Evolutionary conservation across 306 rosid species (phyloP), one percentile per base, ranked within the genome.

Genomic region (Astragalus glycyphyllos): DNA sequence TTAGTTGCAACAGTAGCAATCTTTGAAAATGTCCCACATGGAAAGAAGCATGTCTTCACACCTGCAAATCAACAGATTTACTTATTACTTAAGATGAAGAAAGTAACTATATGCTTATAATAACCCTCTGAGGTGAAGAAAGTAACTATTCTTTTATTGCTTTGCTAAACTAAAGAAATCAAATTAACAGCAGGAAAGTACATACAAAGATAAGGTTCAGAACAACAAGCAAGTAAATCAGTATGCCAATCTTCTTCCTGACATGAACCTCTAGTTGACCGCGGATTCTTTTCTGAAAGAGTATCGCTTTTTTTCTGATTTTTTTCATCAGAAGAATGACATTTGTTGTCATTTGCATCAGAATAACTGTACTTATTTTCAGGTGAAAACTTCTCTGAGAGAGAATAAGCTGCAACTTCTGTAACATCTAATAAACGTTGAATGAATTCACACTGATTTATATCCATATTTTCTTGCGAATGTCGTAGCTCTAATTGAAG

Each of bases 151-250:
- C 34, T 7, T 40, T 2, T 48, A 35, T 48, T 58, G 35, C 54
- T 9, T 9, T 7, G 38, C 45, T 16, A 71, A 45, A 68, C 38
- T 35, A 49, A 49, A 26, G 34, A 55, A 70, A 59, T 12, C 44
- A 58, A 20, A 62, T 50, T 49, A 46, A 65, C 53, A 65, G 65
- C 4, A 40, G 35, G 70, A 81, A 72, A 58, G 61, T 47, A 76
- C 97, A 65, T 91, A 94, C 97, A 94, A 68, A 94, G 86, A 75
- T 69, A 84, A 71, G 96, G 99, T 58, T 94, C 96, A 37, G 96
- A 85, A 75, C 95, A 91, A 76, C 99, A 94, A 47, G 93, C 95
- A 20, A 94, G 97, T 67, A 94, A 83, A 88, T 94, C 99, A 50
- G 87, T 79, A 64, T 89, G 93, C 99, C 97, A 94, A 48, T 91